Evolutionary conservation across 306 rosid genomes (phyloP), one percentile per base, ranked within the genome.

Genomic region (Acmispon strigosus): DNA sequence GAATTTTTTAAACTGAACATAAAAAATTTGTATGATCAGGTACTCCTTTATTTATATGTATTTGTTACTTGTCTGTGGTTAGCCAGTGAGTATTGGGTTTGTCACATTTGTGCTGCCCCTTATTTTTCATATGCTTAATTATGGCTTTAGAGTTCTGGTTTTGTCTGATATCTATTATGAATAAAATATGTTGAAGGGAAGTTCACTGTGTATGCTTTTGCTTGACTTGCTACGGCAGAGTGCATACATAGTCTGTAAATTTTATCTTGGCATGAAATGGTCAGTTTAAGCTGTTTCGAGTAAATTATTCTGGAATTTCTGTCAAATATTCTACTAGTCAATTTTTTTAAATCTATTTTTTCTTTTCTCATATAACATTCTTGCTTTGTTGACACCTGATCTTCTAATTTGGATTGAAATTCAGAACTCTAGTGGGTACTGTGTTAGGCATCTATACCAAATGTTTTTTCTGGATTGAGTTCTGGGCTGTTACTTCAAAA

Each of bases 11-110:
- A 87, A 70, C 81, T 86, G 37, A 57, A 53, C 59, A 65, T 50
- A 44, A 68, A 76, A 39, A 76, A 64, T 58, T 75, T 94, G 69
- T 90, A 90, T 74, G 76, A 73, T 47, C 83, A 87, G 96, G 98
- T 93, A 79, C 47, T 57, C 18, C 48, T 45, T 29, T 66, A 55
- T 60, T 57, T 22, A 27, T 66, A 20, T 11, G 36, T 45, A 34
- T 39, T 70, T 63, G n/a, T 3, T 48, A 72, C 62, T 13, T 32
- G n/a, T 22, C 19, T 66, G 17, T 59, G 10, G 45, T 19, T 65
- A 6, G 12, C 11, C 16, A 54, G 24, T 29, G 5, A 34, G 42
- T 19, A 9, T 32, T 65, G 2, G 27, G 58, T 71, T 47, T 7
- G 64, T 56, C 5, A 16, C 18, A n/a, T 1, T 50, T 64, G 49